phyloP scores from a whole-genome alignment of 202 grass and related monocot genomes.

The Zizania palustris region DNA sequence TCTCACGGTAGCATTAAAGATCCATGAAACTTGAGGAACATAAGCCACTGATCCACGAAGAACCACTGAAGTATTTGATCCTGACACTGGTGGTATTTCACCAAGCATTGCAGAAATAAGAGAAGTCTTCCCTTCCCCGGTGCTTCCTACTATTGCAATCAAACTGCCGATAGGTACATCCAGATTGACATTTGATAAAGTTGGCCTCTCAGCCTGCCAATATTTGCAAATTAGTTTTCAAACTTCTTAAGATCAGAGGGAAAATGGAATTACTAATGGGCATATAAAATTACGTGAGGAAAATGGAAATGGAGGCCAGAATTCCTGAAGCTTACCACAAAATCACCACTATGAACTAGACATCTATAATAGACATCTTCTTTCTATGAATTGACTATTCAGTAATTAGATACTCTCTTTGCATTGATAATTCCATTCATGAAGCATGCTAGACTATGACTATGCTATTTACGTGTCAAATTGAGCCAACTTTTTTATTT shows the following conservation, averaged over 20 bases:
- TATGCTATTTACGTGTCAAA: constrained; percentile 1
- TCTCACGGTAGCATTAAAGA: constrained; percentile 98
- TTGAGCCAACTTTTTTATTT: background rate
- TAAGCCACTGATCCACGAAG: constrained; percentile 85
- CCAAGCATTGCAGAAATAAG: constrained; percentile 98
- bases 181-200: constrained; percentile 94
- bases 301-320: constrained; percentile 17
- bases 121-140: constrained; percentile 98
- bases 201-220: constrained; percentile 75
- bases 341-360: background rate
- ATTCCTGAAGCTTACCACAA: background rate
- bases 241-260: constrained; percentile 27
- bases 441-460: constrained; percentile 20
- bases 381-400: background rate
- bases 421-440: background rate
- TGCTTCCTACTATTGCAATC: constrained; percentile 95
- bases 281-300: constrained; percentile 12
- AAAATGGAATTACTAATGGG: background rate
- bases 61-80: constrained; percentile 69
- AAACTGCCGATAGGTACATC: constrained; percentile 89
- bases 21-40: constrained; percentile 99
- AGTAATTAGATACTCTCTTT: constrained; percentile 23
- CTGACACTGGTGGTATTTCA: constrained; percentile 74
- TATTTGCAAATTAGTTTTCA: constrained; percentile 26
- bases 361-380: background rate